These are phyloP conservation scores for Chaetomium strumarium DNA, from an alignment of 2,329 filamentous ascomycete genomes.

Conservation along the genomic window DNA sequence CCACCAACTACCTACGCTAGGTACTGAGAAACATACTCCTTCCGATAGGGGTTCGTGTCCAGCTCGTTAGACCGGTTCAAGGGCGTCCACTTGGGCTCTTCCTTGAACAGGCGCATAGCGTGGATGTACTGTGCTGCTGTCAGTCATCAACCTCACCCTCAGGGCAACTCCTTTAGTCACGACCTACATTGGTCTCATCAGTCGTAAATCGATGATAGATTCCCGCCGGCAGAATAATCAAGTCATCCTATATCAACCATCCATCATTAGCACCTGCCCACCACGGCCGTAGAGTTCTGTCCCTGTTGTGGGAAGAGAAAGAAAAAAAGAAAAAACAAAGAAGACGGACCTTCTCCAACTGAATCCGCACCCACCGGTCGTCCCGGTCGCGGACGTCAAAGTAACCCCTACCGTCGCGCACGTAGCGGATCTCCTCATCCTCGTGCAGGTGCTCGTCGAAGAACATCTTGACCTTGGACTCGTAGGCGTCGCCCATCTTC, in stretches of 20 bases:
- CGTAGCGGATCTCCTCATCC: slow-evolving; percentile 97
- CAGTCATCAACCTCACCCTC: background rate
- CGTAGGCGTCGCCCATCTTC: slow-evolving; percentile 80
- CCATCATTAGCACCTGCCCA: background rate
- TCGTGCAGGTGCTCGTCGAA: slow-evolving; percentile 96
- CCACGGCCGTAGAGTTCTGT: too few species aligned
- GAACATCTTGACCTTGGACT: slow-evolving; percentile 89
- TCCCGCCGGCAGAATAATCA: slow-evolving; percentile 88
- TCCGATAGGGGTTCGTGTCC: slow-evolving; percentile 70
- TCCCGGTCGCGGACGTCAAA: slow-evolving; percentile 83
- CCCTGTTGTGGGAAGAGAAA: too few species aligned
- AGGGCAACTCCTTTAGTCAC: background rate
- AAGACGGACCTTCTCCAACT: slow-evolving; percentile 62
- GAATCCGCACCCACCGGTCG: slow-evolving; percentile 86
- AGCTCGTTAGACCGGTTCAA: slow-evolving; percentile 74
- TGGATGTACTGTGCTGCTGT: slow-evolving; percentile 67
- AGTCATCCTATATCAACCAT: slow-evolving; percentile 49
- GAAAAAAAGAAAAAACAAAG: too few species aligned
- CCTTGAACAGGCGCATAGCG: slow-evolving; percentile 95
- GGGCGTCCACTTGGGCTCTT: slow-evolving; percentile 97
- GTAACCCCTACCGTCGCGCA: slow-evolving; percentile 79
- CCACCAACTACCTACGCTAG: slow-evolving; percentile 22
- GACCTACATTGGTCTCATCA: slow-evolving; percentile 76
- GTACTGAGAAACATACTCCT: slow-evolving; percentile 63
- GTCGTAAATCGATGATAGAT: slow-evolving; percentile 99